A percentile compares a stretch with the other conserved stretches of the same genome.
Evolutionary conservation across 257 asterid genomes (phyloP).

Genomic region (Dorcoceras hygrometricum): DNA sequence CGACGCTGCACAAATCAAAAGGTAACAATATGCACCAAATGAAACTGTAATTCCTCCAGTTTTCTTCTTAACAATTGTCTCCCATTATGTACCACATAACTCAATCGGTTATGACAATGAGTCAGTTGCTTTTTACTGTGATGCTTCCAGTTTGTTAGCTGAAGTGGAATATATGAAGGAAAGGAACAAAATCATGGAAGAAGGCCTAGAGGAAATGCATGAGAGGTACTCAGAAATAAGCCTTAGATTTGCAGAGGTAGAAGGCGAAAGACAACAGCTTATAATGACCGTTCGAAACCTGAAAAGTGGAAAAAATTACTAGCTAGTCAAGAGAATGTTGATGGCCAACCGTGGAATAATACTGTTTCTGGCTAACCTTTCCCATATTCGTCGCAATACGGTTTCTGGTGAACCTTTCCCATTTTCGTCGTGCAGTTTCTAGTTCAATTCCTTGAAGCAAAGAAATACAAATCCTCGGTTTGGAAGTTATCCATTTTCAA

Average conservation of each 20-base stretch:
- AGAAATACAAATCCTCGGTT: slow-evolving; percentile 20
- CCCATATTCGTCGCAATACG: slow-evolving; percentile 22
- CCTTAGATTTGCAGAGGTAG: slow-evolving; percentile 94
- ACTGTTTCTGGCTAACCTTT: slow-evolving; percentile 19
- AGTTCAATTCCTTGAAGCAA: slow-evolving; percentile 24
- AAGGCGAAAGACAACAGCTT: slow-evolving; percentile 94
- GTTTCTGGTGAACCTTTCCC: slow-evolving; percentile 22
- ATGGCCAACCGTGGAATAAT: slow-evolving; percentile 21
- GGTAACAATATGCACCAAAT: slow-evolving; percentile 22
- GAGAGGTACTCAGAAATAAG: slow-evolving; percentile 93
- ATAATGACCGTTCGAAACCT: slow-evolving; percentile 82
- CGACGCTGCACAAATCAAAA: slow-evolving; percentile 9
- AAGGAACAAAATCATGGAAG: slow-evolving; percentile 63
- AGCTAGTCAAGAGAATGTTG: slow-evolving; percentile 26
- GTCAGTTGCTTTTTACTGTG: slow-evolving; percentile 16
- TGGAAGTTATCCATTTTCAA: background rate
- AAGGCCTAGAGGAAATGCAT: slow-evolving; percentile 76
- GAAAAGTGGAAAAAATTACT: slow-evolving; percentile 63
- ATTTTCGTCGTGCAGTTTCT: slow-evolving; percentile 2
- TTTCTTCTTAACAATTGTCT: no score
- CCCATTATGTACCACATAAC: no score
- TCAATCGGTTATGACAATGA: no score
- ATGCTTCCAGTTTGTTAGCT: slow-evolving; percentile 41
- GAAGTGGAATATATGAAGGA: slow-evolving; percentile 65
- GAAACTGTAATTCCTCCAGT: no score